Conservation (phyloP, 805 yeast species). For the Gaillardinia entomophila region DNA sequence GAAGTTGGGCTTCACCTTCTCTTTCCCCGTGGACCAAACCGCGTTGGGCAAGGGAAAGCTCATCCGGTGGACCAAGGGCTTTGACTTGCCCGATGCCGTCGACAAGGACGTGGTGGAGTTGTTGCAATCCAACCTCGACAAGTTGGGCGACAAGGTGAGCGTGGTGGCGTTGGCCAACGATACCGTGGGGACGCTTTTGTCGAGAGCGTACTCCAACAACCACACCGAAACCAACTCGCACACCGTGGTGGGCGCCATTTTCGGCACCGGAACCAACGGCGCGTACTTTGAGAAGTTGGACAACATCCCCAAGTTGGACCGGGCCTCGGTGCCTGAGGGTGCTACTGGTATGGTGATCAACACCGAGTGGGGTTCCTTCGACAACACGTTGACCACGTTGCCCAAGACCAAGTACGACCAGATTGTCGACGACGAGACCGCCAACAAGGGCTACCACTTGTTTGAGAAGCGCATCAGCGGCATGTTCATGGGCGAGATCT, state of each 20-base stretch:
- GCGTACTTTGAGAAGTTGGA: constrained; percentile 80
- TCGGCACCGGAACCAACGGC: constrained; percentile 98
- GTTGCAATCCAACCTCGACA: constrained; percentile 65
- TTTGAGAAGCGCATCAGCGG: constrained; percentile 92
- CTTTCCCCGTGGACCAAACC: constrained; percentile 88
- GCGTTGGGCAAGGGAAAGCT: constrained; percentile 74
- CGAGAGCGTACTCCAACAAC: constrained; percentile 75
- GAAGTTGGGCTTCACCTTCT: constrained; percentile 88
- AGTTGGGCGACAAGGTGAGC: constrained; percentile 51
- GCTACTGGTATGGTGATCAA: constrained; percentile 71
- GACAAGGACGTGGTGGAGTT: constrained; percentile 75
- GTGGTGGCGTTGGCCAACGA: constrained; percentile 92
- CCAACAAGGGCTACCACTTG: constrained; percentile 83
- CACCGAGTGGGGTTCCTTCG: constrained; percentile 98
- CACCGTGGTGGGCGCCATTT: constrained; percentile 83
- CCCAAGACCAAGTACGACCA: constrained; percentile 78
- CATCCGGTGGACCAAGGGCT: constrained; percentile 96
- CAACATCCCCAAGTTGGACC: constrained; percentile 67
- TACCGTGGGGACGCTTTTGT: constrained; percentile 88
- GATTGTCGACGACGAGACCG: constrained; percentile 62
- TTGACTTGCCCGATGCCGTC: constrained; percentile 77
- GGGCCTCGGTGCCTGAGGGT: constrained; percentile 22
- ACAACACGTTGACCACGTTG: constrained; percentile 67
- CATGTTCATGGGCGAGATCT: constrained; percentile 87
- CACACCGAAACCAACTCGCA: constrained; percentile 59